Evolutionary conservation across 2,329 filamentous ascomycete genomes (phyloP).

Genomic region (Diplodia mutila): DNA sequence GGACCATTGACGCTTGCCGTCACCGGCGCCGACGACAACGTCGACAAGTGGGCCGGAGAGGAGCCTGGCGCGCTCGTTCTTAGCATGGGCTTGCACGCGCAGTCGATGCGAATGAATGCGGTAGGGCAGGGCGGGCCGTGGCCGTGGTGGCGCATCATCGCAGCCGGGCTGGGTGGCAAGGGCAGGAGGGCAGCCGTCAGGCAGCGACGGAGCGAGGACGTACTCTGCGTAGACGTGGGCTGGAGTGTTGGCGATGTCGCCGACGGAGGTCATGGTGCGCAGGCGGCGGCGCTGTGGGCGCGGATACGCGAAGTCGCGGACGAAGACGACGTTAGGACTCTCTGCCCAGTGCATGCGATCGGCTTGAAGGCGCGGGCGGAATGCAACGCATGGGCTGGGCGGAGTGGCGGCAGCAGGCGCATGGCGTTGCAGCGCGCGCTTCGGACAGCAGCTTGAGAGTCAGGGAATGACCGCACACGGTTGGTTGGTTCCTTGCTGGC

Average conservation of each 20-base stretch:
- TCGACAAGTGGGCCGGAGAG: constrained; percentile 58
- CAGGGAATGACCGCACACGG: background rate
- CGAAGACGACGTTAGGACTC: constrained; percentile 32
- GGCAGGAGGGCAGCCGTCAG: constrained; percentile 7
- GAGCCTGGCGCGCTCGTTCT: constrained; percentile 54
- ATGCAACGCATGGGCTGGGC: constrained; percentile 11
- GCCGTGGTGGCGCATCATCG: background rate
- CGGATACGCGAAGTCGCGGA: constrained; percentile 51
- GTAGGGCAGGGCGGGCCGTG: constrained; percentile 39
- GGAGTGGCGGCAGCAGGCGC: constrained; percentile 4
- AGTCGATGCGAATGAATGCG: constrained; percentile 44
- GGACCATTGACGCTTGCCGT: constrained; percentile 52
- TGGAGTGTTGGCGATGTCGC: constrained; percentile 51
- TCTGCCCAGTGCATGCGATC: constrained; percentile 26
- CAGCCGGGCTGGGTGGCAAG: background rate
- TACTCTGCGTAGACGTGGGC: constrained; percentile 59
- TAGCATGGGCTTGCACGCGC: constrained; percentile 49
- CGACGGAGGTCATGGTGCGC: constrained; percentile 47
- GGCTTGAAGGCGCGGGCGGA: constrained; percentile 1
- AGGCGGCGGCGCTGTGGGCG: constrained; percentile 40
- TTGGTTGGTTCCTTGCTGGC: background rate
- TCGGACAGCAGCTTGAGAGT: background rate
- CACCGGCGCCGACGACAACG: constrained; percentile 53
- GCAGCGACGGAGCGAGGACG: constrained; percentile 35
- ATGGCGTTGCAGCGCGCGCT: constrained; percentile 18